These are phyloP conservation scores for Colletotrichum tamarilloi DNA, from an alignment of 2,329 filamentous ascomycete genomes.

Conservation along the genomic window DNA sequence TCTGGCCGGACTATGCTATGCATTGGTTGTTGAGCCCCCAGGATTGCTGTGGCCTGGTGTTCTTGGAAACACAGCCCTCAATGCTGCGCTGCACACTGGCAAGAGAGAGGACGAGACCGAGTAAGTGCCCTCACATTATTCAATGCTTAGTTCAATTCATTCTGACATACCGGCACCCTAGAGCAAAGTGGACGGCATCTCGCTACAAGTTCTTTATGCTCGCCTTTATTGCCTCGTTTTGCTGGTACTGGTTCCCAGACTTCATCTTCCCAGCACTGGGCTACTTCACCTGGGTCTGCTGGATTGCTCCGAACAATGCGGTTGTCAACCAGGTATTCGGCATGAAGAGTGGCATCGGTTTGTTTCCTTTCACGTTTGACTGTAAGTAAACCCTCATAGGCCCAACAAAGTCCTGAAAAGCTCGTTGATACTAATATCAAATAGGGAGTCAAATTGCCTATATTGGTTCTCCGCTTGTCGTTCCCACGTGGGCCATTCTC, in stretches of 20 bases:
- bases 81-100: constrained; percentile 53
- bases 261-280: constrained; percentile 57
- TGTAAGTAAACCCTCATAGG: constrained; percentile 40
- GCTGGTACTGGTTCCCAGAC: constrained; percentile 64
- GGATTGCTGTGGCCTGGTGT: constrained; percentile 65
- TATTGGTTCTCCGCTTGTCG: constrained; percentile 53
- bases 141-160: not conserved
- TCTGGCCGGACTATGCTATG: constrained; percentile 56
- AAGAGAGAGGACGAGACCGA: constrained; percentile 41
- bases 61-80: constrained; percentile 59
- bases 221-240: constrained; percentile 48
- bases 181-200: constrained; percentile 46
- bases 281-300: constrained; percentile 68
- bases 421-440: not conserved
- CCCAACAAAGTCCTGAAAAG: not conserved
- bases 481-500: constrained; percentile 56
- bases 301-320: constrained; percentile 67
- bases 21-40: constrained; percentile 57
- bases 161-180: not conserved
- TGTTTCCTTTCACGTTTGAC: constrained; percentile 71
- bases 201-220: constrained; percentile 48
- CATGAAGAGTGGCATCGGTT: constrained; percentile 65
- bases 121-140: not conserved
- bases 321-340: constrained; percentile 71
- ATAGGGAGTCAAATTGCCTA: constrained; percentile 46